phyloP scores from a whole-genome alignment of 2,329 filamentous ascomycete genomes.

The Mycosphaerella sp. region DNA sequence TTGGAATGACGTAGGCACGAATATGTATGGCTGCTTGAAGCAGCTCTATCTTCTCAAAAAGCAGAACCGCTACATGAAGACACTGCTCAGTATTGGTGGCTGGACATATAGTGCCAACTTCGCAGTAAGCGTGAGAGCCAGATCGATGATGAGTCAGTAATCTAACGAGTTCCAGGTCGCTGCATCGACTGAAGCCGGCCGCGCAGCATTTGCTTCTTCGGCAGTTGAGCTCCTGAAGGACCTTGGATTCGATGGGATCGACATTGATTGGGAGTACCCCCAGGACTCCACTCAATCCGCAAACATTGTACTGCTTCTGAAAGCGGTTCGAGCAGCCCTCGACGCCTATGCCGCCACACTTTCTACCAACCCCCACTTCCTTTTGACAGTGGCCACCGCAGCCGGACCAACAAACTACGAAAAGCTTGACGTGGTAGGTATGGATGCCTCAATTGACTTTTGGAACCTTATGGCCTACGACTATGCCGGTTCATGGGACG shows the following conservation, averaged over 20 bases:
- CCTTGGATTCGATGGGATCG: slow-evolving; percentile 59
- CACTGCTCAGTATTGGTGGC: slow-evolving; percentile 75
- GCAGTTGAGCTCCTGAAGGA: slow-evolving; percentile 72
- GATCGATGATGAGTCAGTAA: not conserved
- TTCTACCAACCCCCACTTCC: slow-evolving; percentile 35
- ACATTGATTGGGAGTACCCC: slow-evolving; percentile 48
- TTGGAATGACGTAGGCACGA: slow-evolving; percentile 57
- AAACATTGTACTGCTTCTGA: slow-evolving; percentile 37
- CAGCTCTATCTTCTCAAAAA: slow-evolving; percentile 72
- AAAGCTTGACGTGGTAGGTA: slow-evolving; percentile 37
- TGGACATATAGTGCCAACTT: slow-evolving; percentile 79
- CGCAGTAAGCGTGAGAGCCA: slow-evolving; percentile 34
- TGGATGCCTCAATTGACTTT: slow-evolving; percentile 42
- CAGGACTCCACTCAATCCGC: slow-evolving; percentile 34
- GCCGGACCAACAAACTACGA: slow-evolving; percentile 40
- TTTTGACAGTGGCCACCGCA: slow-evolving; percentile 42
- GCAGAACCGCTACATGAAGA: slow-evolving; percentile 66
- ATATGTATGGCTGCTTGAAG: slow-evolving; percentile 71
- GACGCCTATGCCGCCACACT: slow-evolving; percentile 37
- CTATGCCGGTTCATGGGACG: slow-evolving; percentile 71
- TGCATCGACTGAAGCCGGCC: slow-evolving; percentile 55
- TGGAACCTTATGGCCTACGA: slow-evolving; percentile 49
- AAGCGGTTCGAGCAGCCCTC: slow-evolving; percentile 34
- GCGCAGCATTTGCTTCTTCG: slow-evolving; percentile 60
- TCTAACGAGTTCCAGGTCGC: slow-evolving; percentile 37